phyloP scores from a whole-genome alignment of 345 rosid genomes.

The Erodium maritimum region DNA sequence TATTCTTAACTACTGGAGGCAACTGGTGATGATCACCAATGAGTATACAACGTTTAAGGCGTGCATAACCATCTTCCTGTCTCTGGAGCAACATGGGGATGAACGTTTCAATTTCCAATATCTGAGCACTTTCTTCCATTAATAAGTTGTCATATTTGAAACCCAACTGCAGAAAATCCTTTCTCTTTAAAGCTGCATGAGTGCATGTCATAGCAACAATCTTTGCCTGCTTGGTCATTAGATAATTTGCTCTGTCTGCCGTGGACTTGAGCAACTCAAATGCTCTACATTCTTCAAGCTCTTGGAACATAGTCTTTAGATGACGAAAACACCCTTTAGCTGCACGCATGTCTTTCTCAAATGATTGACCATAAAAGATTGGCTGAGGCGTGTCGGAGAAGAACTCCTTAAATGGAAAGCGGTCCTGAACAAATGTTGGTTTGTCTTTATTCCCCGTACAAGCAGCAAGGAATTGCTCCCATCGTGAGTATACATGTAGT shows the following conservation, averaged over 20 bases:
- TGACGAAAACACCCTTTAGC: slow-evolving; percentile 91
- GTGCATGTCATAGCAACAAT: slow-evolving; percentile 99
- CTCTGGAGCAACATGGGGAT: slow-evolving; percentile 98
- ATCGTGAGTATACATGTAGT: slow-evolving; percentile 91
- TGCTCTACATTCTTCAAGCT: slow-evolving; percentile 98
- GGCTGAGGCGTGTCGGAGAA: slow-evolving; percentile 75
- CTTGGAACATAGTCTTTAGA: slow-evolving; percentile 88
- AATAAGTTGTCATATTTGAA: slow-evolving; percentile 93
- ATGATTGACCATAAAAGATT: slow-evolving; percentile 72
- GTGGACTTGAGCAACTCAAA: slow-evolving; percentile 98
- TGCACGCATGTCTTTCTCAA: slow-evolving; percentile 87
- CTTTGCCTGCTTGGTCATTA: slow-evolving; percentile 98
- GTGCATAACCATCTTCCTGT: slow-evolving; percentile 97
- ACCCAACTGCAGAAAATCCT: slow-evolving; percentile 93
- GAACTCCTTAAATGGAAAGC: slow-evolving; percentile 86
- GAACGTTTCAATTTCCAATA: slow-evolving; percentile 96
- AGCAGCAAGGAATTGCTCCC: slow-evolving; percentile 92
- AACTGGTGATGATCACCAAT: slow-evolving; percentile 99
- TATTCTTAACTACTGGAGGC: slow-evolving; percentile 98
- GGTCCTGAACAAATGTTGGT: slow-evolving; percentile 61
- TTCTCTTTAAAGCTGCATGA: slow-evolving; percentile 95
- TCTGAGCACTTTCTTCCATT: slow-evolving; percentile 99
- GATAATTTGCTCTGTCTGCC: slow-evolving; percentile 95
- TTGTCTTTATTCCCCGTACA: slow-evolving; percentile 74
- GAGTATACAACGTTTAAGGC: slow-evolving; percentile 93